Evolutionary conservation across 352 stramenopile genomes (phyloP).

Genomic region (Phytophthora pini): DNA sequence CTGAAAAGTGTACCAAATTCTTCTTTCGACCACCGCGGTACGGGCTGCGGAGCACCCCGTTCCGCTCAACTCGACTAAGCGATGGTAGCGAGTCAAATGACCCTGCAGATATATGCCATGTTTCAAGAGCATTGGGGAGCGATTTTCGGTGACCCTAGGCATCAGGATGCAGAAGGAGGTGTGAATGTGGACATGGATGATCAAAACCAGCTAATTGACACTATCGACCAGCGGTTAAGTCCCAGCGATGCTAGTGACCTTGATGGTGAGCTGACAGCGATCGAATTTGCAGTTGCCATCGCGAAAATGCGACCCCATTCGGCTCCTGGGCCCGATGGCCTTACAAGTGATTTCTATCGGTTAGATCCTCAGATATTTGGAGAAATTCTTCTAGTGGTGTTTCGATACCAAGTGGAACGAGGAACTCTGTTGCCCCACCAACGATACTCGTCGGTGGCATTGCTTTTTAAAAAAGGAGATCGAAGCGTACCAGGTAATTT

Average conservation of each 20-base stretch:
- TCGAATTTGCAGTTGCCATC: neutral
- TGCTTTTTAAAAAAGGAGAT: slow-evolving; percentile 16
- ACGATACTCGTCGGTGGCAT: slow-evolving; percentile 1
- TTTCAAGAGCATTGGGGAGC: slow-evolving; percentile 13
- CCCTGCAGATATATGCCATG: neutral
- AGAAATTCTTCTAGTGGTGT: neutral
- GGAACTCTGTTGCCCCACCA: slow-evolving; percentile 4
- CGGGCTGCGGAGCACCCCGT: slow-evolving; percentile 1
- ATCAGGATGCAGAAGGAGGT: neutral
- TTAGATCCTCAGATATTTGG: neutral
- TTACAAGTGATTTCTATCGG: slow-evolving; percentile 7
- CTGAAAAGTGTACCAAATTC: neutral
- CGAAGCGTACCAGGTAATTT: slow-evolving; percentile 3
- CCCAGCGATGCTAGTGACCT: neutral
- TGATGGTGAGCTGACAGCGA: neutral
- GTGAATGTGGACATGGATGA: neutral
- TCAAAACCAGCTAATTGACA: neutral
- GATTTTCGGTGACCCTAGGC: slow-evolving; percentile 7
- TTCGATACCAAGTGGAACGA: slow-evolving; percentile 5
- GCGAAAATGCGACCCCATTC: neutral
- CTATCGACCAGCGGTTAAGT: neutral
- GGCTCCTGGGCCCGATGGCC: slow-evolving; percentile 3
- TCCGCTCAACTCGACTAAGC: neutral
- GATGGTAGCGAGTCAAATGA: slow-evolving; percentile 3
- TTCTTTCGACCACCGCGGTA: slow-evolving; percentile 16